Base-by-base conservation (phyloP, 306 rosid species). In the Arachis stenosperma region DNA sequence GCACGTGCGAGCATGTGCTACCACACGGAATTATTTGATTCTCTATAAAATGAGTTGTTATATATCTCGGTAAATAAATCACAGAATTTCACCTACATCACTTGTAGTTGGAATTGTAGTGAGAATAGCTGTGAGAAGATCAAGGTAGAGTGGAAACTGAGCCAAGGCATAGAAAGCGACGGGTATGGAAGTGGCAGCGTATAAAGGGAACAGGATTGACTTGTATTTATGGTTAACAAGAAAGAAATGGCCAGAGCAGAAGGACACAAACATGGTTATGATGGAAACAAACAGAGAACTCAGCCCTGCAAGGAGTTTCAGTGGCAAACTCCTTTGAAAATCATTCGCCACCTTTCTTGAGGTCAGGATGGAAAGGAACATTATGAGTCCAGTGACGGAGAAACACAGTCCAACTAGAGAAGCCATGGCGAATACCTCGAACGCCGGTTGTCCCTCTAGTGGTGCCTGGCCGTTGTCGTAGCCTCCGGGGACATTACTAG, bases 351-450 rank as follows among this genome's bases (percentile, higher is more conserved):
- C 81, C 68, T 82, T 79, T 15, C 84, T 65, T 0, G 93, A 87
- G 8, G 86, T 87, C 57, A 87, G 75, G 36, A 91, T 86, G 10
- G 96, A 6, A 6, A 89, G 91, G 67, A 92, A 92, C 86, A 88
- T 86, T 10, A 89, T 74, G 67, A 89, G 65, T 15, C 92, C 70
- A 0, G 88, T 89, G 37, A 83, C 84, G 0, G 96, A 92, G 76
- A 78, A 86, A 61, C 86, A 83, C 0, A 89, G 89, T 0, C 90
- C 88, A 6, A 83, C 0, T 0, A 92, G 71, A 0, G 96, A 87
- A 0, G 85, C 9, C 10, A 86, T 70, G 3, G 86, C 84, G 6
- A 92, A 87, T 7, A 52, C 2, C 8, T 88, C 51, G 30, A 89
- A 87, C 0, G 79, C 80, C 0, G 87, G 79, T 2, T 54, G 33